A percentile compares a stretch with the other conserved stretches of the same genome.
phyloP scores from a whole-genome alignment of 2,329 filamentous ascomycete species.

The Trichophyton rubrum region DNA sequence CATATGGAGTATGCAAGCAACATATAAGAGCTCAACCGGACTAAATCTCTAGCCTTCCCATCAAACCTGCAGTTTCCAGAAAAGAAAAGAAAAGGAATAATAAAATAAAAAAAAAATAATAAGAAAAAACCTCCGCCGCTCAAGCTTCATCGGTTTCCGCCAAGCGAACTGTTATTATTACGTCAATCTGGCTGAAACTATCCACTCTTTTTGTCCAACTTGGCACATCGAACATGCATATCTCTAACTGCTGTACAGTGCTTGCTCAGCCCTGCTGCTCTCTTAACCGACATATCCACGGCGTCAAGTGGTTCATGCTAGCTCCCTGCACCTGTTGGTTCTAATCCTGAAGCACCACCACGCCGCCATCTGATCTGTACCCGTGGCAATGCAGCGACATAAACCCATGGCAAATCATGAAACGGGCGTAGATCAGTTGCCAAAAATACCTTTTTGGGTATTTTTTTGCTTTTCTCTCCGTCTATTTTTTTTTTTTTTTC shows the following conservation, averaged over 20 bases:
- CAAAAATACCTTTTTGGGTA: not conserved
- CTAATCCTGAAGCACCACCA: not conserved
- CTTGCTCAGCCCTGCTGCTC: not conserved
- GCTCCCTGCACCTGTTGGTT: not conserved
- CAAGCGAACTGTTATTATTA: not conserved
- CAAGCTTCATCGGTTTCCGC: not conserved
- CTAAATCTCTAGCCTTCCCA: not conserved
- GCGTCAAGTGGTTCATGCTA: not conserved
- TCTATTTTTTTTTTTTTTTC: not conserved
- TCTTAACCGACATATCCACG: not conserved
- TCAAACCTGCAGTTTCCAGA: not conserved
- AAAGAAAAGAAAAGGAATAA: not conserved
- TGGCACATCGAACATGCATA: not conserved
- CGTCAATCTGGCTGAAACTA: constrained; percentile 2
- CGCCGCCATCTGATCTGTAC: constrained; percentile 1
- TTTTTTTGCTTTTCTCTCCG: not conserved
- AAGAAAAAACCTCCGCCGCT: not conserved
- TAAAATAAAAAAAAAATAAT: not conserved
- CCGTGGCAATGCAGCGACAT: not conserved
- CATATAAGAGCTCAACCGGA: not conserved
- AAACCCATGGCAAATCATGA: not conserved
- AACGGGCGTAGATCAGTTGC: constrained; percentile 3
- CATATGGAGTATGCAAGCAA: not conserved
- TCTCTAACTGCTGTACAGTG: not conserved
- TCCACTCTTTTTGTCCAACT: not conserved